A percentile compares a stretch with the other conserved stretches of the same genome.
phyloP scores from a whole-genome alignment of 169 alveolate species.

The Plasmodium vivax region DNA sequence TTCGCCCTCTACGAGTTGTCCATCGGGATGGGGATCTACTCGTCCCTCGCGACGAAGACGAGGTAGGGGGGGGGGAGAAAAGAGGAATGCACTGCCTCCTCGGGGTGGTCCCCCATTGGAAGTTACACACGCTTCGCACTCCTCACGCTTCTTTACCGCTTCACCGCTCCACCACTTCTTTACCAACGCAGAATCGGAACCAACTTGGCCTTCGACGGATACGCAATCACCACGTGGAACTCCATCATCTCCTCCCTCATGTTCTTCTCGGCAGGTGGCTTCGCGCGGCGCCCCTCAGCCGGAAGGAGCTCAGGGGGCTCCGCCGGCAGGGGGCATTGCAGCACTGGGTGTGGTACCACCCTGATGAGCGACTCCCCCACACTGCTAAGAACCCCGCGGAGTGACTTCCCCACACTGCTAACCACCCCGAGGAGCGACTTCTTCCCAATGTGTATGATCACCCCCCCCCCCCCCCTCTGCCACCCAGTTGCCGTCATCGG shows the following conservation, averaged over 20 bases:
- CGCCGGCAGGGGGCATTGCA: neutral
- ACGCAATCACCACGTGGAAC: slow-evolving; percentile 55
- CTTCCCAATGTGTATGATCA: neutral
- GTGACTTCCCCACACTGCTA: neutral
- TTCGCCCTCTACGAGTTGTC: slow-evolving; percentile 82
- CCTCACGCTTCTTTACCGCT: neutral
- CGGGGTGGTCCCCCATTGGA: neutral
- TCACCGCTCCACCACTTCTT: neutral
- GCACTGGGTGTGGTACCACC: neutral
- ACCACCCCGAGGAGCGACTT: neutral
- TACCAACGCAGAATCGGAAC: slow-evolving; percentile 43
- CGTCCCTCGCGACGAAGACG: slow-evolving; percentile 81
- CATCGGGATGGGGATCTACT: slow-evolving; percentile 83
- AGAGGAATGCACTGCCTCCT: no score
- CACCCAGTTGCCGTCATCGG: slow-evolving; percentile 53
- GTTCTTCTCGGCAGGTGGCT: slow-evolving; percentile 59
- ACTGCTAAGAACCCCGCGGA: neutral
- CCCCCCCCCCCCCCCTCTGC: neutral
- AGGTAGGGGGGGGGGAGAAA: neutral
- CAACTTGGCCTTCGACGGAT: slow-evolving; percentile 56
- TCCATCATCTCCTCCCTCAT: slow-evolving; percentile 54
- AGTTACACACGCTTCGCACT: neutral
- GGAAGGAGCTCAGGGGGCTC: neutral
- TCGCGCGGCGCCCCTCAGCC: neutral
- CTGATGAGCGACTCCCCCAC: neutral